Evolutionary conservation across 495 filamentous ascomycete species (phyloP), one percentile per base, ranked within the genome.

Genomic region (Hypoxylon subgilvum): DNA sequence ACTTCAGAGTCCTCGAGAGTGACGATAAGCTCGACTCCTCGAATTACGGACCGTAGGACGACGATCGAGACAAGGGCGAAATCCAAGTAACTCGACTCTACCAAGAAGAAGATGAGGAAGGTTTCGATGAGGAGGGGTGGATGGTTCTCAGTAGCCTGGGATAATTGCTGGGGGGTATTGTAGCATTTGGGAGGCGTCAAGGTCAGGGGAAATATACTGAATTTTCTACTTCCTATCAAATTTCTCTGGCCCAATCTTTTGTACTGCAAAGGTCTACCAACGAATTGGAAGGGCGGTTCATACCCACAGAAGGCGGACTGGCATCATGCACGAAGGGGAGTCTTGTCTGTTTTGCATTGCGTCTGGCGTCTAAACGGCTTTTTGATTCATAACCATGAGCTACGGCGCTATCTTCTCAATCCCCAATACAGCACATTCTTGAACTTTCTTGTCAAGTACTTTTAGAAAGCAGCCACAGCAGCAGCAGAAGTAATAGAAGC

Each of bases 21-120:
- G 76, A 82, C 39, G 78, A 81, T 51, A 80, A 76, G 62, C 69
- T 79, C 17, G 79, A 80, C 19, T 49, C 72, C 30, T 79, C 77
- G 5, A 72, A 52, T 28, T 74, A 74, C 45, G 72, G 69, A 32
- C 50, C 59, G 6, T 69, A 69, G 67, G 40, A n/a, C 42, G 39
- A 30, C 25, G 27, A 39, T 38, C 16, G 10, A 9, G 14, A 17
- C 22, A 27, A 36, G 4, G 6, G 6, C 16, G 18, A 17, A 36
- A 38, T n/a, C n/a, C n/a, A n/a, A n/a, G n/a, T n/a, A n/a, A n/a
- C n/a, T n/a, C n/a, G n/a, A n/a, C n/a, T 31, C 7, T 8, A 21
- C 9, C 18, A 35, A 10, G 47, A 36, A 14, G 46, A 56, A 27
- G 23, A 44, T 0, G 38, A 46, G 1, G 43, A 8, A 12, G n/a